Evolutionary conservation across 225 moss, liverwort and hornwort species (phyloP).

Genomic region (Thuidium tamariscinum): DNA sequence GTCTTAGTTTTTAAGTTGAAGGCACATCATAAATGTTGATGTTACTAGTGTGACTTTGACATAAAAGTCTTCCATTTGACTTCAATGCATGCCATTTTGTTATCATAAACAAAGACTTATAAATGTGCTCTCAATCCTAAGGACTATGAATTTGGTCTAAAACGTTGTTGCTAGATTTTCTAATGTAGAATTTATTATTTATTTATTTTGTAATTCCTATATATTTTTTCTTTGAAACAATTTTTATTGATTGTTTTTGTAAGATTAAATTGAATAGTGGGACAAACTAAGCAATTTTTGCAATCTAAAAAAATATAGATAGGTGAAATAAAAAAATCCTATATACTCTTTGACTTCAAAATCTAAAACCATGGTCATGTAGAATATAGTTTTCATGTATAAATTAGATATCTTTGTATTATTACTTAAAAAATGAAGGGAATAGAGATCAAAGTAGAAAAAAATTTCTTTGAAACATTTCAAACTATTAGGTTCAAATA

Average conservation of each 20-base stretch:
- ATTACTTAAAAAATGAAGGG: accelerated
- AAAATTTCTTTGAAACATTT: neutral
- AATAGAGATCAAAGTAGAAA: neutral
- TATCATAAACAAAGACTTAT: neutral
- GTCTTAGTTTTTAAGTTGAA: no score
- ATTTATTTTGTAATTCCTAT: neutral
- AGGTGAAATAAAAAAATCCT: neutral
- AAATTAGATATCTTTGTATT: neutral
- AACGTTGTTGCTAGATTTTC: no score
- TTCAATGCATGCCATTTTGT: no score
- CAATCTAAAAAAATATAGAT: neutral
- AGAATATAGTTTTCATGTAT: neutral
- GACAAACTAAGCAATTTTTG: neutral
- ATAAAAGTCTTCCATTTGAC: no score
- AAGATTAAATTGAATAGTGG: neutral
- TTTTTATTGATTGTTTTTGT: neutral
- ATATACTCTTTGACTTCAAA: neutral
- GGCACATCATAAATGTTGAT: no score
- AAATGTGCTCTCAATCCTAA: no score
- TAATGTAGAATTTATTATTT: neutral
- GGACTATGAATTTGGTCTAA: neutral
- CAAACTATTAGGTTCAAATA: neutral
- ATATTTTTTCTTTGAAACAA: neutral
- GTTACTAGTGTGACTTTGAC: no score
- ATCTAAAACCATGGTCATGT: neutral